Evolutionary conservation across 2,329 filamentous ascomycete species (phyloP).

Genomic region (Grosmannia huntii): DNA sequence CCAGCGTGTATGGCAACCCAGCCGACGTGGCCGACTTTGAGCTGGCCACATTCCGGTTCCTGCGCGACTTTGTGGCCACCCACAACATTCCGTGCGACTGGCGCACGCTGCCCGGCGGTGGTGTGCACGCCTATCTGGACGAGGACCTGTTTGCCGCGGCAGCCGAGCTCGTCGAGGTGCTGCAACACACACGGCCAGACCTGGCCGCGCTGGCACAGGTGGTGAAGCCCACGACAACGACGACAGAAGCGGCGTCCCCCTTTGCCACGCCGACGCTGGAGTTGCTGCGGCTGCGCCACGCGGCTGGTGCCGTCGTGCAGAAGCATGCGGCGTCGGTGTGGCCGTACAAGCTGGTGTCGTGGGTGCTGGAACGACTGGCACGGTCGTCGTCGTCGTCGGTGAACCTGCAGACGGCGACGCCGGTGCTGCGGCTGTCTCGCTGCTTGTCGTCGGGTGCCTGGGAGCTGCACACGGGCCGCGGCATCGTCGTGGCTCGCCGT

Average conservation of each 20-base stretch:
- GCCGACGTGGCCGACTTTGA: conserved; percentile 58
- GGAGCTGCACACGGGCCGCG: conserved; percentile 55
- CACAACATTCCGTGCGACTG: conserved; percentile 59
- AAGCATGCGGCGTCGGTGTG: conserved; percentile 55
- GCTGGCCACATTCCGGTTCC: conserved; percentile 50
- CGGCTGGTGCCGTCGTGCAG: conserved; percentile 52
- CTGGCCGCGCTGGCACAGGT: conserved; percentile 36
- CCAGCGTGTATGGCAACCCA: conserved; percentile 48
- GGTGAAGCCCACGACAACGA: conserved; percentile 17
- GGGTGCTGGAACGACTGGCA: conserved; percentile 51
- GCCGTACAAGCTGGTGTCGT: conserved; percentile 75
- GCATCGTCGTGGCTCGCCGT: conserved; percentile 46
- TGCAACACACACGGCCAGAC: conserved; percentile 40
- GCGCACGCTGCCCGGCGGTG: conserved; percentile 35
- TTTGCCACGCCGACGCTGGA: conserved; percentile 24
- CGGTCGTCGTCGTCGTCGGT: conserved; percentile 26
- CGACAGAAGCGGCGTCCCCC: not conserved
- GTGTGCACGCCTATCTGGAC: conserved; percentile 52
- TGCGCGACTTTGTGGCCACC: conserved; percentile 42
- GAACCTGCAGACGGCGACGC: conserved; percentile 65
- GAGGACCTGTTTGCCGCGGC: conserved; percentile 40
- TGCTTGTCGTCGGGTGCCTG: conserved; percentile 27
- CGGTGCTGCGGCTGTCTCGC: conserved; percentile 39
- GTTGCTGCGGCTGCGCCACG: conserved; percentile 40
- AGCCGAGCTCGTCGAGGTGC: conserved; percentile 32